phyloP scores from a whole-genome alignment of 768 basidiomycete genomes.

The Termitomyces sp. region DNA sequence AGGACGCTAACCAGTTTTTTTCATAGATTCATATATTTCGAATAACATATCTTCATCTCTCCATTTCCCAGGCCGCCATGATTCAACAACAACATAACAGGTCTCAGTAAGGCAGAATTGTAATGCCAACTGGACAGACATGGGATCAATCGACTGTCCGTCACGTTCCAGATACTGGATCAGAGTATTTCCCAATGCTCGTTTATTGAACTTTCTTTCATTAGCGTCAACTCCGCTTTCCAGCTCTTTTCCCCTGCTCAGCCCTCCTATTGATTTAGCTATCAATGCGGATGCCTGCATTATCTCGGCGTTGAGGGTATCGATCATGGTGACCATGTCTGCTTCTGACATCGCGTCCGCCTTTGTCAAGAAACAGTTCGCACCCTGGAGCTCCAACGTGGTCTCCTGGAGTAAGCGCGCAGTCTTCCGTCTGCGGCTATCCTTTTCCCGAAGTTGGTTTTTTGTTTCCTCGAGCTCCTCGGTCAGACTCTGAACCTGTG shows the following conservation, averaged over 20 bases:
- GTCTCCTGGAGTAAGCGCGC: slow-evolving; percentile 20
- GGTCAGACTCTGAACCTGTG: background rate
- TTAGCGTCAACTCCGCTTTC: background rate
- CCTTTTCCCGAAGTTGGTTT: slow-evolving; percentile 12
- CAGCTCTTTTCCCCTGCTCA: background rate
- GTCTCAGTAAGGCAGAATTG: slow-evolving; percentile 11
- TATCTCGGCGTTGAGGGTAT: slow-evolving; percentile 15
- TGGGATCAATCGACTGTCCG: slow-evolving; percentile 9
- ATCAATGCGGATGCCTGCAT: slow-evolving; percentile 17
- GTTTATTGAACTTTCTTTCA: slow-evolving; percentile 3
- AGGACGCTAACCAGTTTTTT: slow-evolving; percentile 8
- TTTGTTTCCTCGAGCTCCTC: background rate
- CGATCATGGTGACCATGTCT: slow-evolving; percentile 29
- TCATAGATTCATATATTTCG: slow-evolving; percentile 11
- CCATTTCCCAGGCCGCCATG: slow-evolving; percentile 12
- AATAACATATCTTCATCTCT: slow-evolving; percentile 5
- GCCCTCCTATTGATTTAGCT: slow-evolving; percentile 10
- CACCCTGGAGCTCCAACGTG: slow-evolving; percentile 34
- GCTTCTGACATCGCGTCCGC: slow-evolving; percentile 38
- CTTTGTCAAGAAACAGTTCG: slow-evolving; percentile 38
- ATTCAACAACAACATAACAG: slow-evolving; percentile 8
- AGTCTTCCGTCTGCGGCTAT: slow-evolving; percentile 15
- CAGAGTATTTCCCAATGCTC: slow-evolving; percentile 7
- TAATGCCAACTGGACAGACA: slow-evolving; percentile 14
- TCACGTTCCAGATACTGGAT: slow-evolving; percentile 1